Percentiles rank a stretch among this genome's conserved stretches.
Conservation (phyloP, 257 asterid species). For the Buddleja alternifolia region DNA sequence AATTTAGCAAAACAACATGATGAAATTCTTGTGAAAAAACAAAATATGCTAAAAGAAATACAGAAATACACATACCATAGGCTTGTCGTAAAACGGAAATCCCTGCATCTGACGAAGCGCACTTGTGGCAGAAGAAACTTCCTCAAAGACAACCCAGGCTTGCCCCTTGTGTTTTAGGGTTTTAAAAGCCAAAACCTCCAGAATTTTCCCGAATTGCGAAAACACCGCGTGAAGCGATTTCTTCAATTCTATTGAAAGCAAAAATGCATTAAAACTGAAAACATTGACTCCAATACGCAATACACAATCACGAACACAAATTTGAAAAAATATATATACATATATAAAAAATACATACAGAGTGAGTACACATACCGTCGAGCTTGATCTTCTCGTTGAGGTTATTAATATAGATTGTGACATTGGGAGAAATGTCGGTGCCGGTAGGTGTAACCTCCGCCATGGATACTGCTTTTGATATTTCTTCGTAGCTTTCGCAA, state of each 20-base stretch:
- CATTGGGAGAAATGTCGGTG: constrained; percentile 62
- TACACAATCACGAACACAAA: background rate
- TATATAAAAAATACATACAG: background rate
- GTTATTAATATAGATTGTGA: constrained; percentile 89
- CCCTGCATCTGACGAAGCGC: constrained; percentile 98
- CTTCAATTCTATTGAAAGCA: constrained; percentile 65
- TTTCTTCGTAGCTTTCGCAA: background rate
- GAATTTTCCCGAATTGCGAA: constrained; percentile 90
- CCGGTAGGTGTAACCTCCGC: constrained; percentile 66
- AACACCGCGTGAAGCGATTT: constrained; percentile 93
- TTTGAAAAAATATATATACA: background rate
- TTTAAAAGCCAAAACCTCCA: constrained; percentile 97
- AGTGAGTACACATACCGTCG: constrained; percentile 58
- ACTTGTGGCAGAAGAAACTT: constrained; percentile 71
- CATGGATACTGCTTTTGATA: constrained; percentile 46
- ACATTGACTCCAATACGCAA: background rate
- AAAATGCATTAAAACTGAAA: background rate
- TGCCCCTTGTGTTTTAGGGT: constrained; percentile 99
- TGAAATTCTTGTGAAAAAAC: background rate
- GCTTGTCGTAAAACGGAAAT: constrained; percentile 94
- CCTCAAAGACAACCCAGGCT: constrained; percentile 98
- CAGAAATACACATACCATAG: constrained; percentile 59
- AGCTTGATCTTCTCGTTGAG: constrained; percentile 97
- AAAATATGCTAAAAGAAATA: background rate
- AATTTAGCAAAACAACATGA: background rate